These are phyloP conservation scores for Ramaria sp. DNA, from an alignment of 768 basidiomycete genomes.

Conservation along the genomic window DNA sequence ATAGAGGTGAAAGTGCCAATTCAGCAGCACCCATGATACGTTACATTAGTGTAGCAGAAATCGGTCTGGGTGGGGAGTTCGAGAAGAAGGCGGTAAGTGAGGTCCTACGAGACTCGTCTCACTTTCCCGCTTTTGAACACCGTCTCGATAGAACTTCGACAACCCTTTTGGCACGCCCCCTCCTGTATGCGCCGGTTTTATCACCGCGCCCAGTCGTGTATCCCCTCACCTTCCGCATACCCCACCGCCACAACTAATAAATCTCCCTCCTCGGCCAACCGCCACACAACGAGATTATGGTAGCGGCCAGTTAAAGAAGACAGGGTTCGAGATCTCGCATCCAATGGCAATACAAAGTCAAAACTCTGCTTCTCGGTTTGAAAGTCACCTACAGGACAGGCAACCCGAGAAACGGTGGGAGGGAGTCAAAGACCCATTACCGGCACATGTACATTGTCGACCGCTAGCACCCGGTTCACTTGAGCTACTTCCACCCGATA, in stretches of 20 bases:
- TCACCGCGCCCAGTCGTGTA: neutral
- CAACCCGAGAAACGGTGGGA: too few relatives aligned
- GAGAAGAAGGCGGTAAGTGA: neutral
- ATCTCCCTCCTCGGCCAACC: neutral
- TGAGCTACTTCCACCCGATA: neutral
- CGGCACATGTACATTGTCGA: neutral
- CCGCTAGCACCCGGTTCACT: neutral
- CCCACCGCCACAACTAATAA: neutral
- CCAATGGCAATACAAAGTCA: neutral
- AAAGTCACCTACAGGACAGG: neutral
- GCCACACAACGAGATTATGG: neutral
- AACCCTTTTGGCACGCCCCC: constrained; percentile 1
- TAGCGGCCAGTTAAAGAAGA: neutral
- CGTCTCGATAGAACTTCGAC: neutral
- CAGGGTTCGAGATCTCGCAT: neutral
- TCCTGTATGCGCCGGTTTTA: neutral
- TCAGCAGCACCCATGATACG: neutral
- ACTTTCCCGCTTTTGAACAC: neutral
- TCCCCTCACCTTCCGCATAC: neutral
- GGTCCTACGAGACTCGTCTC: neutral
- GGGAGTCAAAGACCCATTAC: neutral
- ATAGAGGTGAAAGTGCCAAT: neutral
- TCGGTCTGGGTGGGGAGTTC: neutral
- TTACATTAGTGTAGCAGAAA: neutral
- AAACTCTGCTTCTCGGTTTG: neutral